Conservation (phyloP, 1,284 basidiomycete species). For the Acaromyces ingoldii region DNA sequence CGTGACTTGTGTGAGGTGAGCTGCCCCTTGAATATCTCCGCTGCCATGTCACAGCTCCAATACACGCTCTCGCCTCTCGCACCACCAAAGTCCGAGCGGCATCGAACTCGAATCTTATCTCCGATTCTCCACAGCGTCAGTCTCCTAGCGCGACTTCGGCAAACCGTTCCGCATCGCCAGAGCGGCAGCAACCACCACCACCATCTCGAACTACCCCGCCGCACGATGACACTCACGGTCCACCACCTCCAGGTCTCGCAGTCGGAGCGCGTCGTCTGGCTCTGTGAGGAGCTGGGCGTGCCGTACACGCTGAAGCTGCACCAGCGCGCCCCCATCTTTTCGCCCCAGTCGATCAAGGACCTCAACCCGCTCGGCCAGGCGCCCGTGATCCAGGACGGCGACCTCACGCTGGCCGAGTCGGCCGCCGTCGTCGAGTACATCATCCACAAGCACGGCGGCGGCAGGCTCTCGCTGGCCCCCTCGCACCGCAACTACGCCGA, state of each 20-base stretch:
- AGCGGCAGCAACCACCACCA: too few relatives aligned
- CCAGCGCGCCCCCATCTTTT: background rate
- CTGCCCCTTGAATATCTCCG: too few relatives aligned
- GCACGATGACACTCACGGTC: background rate
- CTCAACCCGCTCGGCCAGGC: background rate
- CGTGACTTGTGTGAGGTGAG: too few relatives aligned
- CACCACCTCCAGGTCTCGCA: slow-evolving; percentile 2
- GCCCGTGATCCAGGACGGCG: slow-evolving; percentile 6
- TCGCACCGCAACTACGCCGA: background rate
- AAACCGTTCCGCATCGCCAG: too few relatives aligned
- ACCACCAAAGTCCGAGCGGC: too few relatives aligned
- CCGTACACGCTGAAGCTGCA: background rate
- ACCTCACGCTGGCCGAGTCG: background rate
- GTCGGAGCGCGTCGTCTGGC: slow-evolving; percentile 8
- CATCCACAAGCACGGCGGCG: slow-evolving; percentile 1
- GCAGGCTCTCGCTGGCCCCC: background rate
- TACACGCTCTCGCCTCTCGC: too few relatives aligned
- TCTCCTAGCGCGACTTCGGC: too few relatives aligned
- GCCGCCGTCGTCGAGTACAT: background rate
- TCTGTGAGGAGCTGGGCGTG: slow-evolving; percentile 1
- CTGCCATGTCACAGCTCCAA: too few relatives aligned
- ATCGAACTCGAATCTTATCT: too few relatives aligned
- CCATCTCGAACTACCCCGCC: too few relatives aligned
- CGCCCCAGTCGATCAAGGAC: slow-evolving; percentile 1
- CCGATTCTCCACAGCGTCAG: too few relatives aligned